Percentiles rank a stretch among this genome's conserved stretches.
These are phyloP conservation scores for Harringtonia lauricola DNA, from an alignment of 2,329 filamentous ascomycete species.

Conservation along the genomic window DNA sequence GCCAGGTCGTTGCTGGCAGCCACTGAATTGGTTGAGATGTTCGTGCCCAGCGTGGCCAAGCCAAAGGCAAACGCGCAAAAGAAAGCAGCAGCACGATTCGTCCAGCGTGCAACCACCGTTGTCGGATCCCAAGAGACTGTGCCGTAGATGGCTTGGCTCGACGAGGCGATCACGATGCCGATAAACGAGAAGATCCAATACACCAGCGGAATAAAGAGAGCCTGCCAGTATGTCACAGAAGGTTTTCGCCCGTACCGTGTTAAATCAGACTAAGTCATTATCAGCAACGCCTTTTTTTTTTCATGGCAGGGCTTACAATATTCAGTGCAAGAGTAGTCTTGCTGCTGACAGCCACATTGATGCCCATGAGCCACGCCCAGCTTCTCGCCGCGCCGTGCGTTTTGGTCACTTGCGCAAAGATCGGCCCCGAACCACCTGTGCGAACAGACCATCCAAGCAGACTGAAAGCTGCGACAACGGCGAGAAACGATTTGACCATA, in stretches of 20 bases:
- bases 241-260: conserved; percentile 26
- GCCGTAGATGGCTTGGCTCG: conserved; percentile 30
- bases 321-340: conserved; percentile 39
- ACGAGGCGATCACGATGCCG: conserved; percentile 29
- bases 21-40: conserved; percentile 21
- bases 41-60: conserved; percentile 12
- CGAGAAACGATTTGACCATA: conserved; percentile 28
- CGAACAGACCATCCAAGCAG: conserved; percentile 68
- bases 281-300: neutral
- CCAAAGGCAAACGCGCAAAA: conserved; percentile 13
- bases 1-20: conserved; percentile 26
- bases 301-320: conserved; percentile 17
- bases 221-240: conserved; percentile 28
- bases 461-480: conserved; percentile 12
- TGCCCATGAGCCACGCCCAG: conserved; percentile 13
- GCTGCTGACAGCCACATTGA: conserved; percentile 29
- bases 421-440: conserved; percentile 13
- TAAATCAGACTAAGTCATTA: conserved; percentile 16
- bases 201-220: conserved; percentile 27
- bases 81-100: conserved; percentile 14
- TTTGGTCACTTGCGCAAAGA: conserved; percentile 1
- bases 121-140: conserved; percentile 15
- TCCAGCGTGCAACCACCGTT: conserved; percentile 11
- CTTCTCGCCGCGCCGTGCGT: neutral
- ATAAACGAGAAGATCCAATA: conserved; percentile 16